Base-by-base conservation (phyloP, 768 basidiomycete genomes). In the Termitomyces sp. region DNA sequence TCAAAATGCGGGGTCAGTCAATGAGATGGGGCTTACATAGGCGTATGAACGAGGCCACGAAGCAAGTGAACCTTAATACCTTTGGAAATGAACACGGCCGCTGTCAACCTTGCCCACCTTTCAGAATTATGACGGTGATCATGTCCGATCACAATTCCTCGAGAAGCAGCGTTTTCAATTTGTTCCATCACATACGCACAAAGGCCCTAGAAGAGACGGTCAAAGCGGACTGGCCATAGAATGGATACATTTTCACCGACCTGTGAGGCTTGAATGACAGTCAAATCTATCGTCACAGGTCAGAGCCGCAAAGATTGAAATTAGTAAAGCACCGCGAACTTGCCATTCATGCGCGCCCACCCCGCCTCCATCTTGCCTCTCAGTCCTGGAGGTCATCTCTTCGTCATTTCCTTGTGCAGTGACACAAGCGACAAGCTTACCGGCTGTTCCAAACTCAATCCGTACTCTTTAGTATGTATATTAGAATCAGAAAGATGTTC, bases 381-480 rank as follows among this genome's bases (percentile, higher is more conserved):
- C 25, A 94, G 77, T 56, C 92, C 92, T 89, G 63, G 4, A 42
- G 25, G 17, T 50, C 9, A 60, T 40, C 91, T 40, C 91, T 40
- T 14, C 2, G 14, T 42, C 40, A 17, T 42, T 17, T 88, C 64
- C 4, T 40, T 40, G 20, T 54, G 6, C 56, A 57, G 29, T 20
- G 17, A 60, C 25, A 40, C 5, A 7, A 15, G 38, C 32, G 34
- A 20, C 55, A 29, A 54, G 29, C 61, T 72, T 70, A 88, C 92
- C 92, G 59, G 93, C 92, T 29, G 93, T 96, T 5, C 93, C 93
- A 71, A 96, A 96, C 61, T 88, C 83, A 65, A 96, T 94, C 40
- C 93, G 83, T 4, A 75, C 74, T 65, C 89, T 91, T 67, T 43
- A 3, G 49, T 37, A 15, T 15, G 12, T 32, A 9, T 53, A 34